Conservation (phyloP, 192 early-diverging fungal genomes). For the Chytriomyces sp. region DNA sequence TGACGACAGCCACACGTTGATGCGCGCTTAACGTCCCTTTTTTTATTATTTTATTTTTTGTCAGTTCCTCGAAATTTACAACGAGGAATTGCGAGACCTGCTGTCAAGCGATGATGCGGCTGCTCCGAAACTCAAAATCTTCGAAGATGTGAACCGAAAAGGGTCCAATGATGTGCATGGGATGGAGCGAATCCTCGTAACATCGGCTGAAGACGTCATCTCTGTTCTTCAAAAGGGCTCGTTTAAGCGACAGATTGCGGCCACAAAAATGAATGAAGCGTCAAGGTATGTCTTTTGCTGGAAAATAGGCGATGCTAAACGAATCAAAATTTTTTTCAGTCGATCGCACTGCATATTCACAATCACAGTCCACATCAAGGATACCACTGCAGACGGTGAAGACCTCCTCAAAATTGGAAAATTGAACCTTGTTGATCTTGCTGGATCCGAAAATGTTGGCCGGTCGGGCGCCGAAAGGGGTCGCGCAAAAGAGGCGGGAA, state of each 20-base stretch:
- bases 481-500: constrained; percentile 85
- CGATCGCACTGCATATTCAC: constrained; percentile 94
- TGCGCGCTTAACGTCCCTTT: no score
- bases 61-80: constrained; percentile 88
- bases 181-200: constrained; percentile 79
- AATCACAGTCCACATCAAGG: constrained; percentile 87
- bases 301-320: not conserved
- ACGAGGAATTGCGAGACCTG: constrained; percentile 93
- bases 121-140: constrained; percentile 66
- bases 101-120: constrained; percentile 62
- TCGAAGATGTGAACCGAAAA: constrained; percentile 71
- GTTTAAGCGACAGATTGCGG: constrained; percentile 75
- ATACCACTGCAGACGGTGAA: constrained; percentile 79
- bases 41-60: not conserved
- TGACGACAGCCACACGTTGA: no score
- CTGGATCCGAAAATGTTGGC: constrained; percentile 92
- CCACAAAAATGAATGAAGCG: constrained; percentile 88
- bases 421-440: constrained; percentile 94
- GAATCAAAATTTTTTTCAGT: constrained; percentile 49
- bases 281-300: constrained; percentile 61
- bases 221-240: constrained; percentile 73
- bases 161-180: constrained; percentile 80
- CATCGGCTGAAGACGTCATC: constrained; percentile 76
- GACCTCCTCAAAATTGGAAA: constrained; percentile 92
- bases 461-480: constrained; percentile 84